Evolutionary conservation across 2,329 filamentous ascomycete species (phyloP).

Genomic region (Neofusicoccum sp.): DNA sequence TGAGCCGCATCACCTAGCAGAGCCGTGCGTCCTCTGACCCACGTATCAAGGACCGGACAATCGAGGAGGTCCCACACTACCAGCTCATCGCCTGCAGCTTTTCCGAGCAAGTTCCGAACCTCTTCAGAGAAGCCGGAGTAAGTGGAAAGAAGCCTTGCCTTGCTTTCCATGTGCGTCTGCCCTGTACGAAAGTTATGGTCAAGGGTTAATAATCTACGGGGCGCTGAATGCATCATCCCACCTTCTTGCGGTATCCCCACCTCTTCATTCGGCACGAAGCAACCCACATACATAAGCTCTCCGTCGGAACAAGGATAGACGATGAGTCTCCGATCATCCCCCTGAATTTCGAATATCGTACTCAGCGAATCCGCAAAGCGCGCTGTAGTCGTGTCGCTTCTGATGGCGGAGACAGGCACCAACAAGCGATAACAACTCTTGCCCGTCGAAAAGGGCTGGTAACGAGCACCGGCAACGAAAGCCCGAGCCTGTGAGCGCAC

Average conservation of each 20-base stretch:
- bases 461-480: conserved; percentile 28
- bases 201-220: no score
- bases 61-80: conserved; percentile 44
- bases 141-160: conserved; percentile 26
- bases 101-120: conserved; percentile 39
- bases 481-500: conserved; percentile 39
- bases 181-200: not conserved
- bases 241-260: not conserved
- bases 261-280: not conserved
- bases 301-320: conserved; percentile 50
- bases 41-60: conserved; percentile 58
- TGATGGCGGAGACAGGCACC: conserved; percentile 45
- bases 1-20: conserved; percentile 68
- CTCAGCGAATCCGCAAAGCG: conserved; percentile 40
- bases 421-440: conserved; percentile 60
- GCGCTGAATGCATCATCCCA: no score
- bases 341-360: conserved; percentile 45
- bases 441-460: conserved; percentile 48
- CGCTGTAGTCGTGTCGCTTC: conserved; percentile 40
- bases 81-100: conserved; percentile 35
- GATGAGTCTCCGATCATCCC: conserved; percentile 45
- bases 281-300: conserved; percentile 44
- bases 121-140: conserved; percentile 10
- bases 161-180: conserved; percentile 33
- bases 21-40: conserved; percentile 55